Conservation (phyloP, 768 basidiomycete genomes). For the Paxillus ammoniavirescens region DNA sequence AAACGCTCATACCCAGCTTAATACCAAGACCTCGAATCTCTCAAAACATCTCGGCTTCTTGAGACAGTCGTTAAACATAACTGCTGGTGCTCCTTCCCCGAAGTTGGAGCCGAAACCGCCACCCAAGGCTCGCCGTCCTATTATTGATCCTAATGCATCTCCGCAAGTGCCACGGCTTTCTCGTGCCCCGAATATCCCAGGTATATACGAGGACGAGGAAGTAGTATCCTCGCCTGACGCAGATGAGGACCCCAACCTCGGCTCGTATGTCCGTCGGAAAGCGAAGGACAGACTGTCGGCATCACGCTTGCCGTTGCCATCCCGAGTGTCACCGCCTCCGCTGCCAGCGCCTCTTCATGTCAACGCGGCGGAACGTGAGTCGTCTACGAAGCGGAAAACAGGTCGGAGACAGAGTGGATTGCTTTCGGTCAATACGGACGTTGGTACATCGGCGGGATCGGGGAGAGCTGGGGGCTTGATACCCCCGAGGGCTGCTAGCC, state of each 20-base stretch:
- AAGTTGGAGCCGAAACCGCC: constrained; percentile 40
- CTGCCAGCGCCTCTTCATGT: constrained; percentile 32
- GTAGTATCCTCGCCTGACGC: constrained; percentile 39
- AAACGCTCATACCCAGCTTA: not conserved
- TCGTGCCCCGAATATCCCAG: constrained; percentile 64
- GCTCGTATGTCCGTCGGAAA: constrained; percentile 41
- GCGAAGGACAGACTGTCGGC: constrained; percentile 47
- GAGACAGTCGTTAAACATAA: constrained; percentile 58
- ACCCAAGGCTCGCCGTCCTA: constrained; percentile 50
- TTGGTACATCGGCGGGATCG: constrained; percentile 28
- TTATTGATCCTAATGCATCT: constrained; percentile 40
- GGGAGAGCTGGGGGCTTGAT: constrained; percentile 33
- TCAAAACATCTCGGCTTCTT: constrained; percentile 65
- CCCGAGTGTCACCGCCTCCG: constrained; percentile 42
- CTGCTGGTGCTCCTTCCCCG: constrained; percentile 34
- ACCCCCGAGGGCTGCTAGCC: constrained; percentile 59
- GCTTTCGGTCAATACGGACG: constrained; percentile 40
- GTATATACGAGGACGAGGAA: constrained; percentile 70
- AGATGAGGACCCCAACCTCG: constrained; percentile 39
- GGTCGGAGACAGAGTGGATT: constrained; percentile 50
- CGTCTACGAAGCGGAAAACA: constrained; percentile 26
- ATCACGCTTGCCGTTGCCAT: constrained; percentile 48
- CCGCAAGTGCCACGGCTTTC: constrained; percentile 57
- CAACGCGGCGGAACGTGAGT: constrained; percentile 34
- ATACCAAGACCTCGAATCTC: constrained; percentile 50